Percentiles rank a stretch among this genome's conserved stretches.
Conservation (phyloP, 2,329 filamentous ascomycete species). For the Arachnomyces sp. region DNA sequence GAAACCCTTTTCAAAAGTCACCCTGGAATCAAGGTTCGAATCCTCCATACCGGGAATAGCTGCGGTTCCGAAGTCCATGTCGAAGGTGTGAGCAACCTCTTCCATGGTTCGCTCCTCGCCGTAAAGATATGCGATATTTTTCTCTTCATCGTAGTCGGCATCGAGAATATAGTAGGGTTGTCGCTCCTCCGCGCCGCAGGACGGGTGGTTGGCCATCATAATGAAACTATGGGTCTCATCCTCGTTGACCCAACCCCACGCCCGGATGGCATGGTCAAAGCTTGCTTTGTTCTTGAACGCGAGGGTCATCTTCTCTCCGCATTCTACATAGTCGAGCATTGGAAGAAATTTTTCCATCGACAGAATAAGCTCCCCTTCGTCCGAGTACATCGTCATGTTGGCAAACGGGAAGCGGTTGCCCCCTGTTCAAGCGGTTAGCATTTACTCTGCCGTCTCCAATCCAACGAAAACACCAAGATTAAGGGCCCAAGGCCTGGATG, state of each 20-base stretch:
- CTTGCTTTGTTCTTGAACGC: conserved; percentile 2
- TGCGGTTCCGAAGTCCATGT: conserved; percentile 3
- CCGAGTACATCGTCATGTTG: conserved; percentile 7
- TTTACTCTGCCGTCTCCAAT: no score
- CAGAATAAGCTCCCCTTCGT: conserved; percentile 3
- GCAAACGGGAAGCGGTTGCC: conserved; percentile 2
- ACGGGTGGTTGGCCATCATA: conserved; percentile 5
- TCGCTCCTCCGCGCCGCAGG: conserved; percentile 2
- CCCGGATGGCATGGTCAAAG: conserved; percentile 5
- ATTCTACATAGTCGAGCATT: conserved; percentile 2
- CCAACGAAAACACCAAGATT: no score
- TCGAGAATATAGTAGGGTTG: conserved; percentile 4
- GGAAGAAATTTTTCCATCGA: conserved; percentile 3
- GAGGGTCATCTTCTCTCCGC: conserved; percentile 3
- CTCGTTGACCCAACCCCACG: conserved; percentile 6
- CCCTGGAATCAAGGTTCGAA: background rate
- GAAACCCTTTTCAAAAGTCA: background rate
- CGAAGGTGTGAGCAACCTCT: conserved; percentile 5
- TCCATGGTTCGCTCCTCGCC: conserved; percentile 4
- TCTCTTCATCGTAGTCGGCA: conserved; percentile 6
- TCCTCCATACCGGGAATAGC: background rate
- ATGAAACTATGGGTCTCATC: conserved; percentile 6
- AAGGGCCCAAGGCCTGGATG: no score
- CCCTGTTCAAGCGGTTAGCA: no score
- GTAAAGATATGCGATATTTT: conserved; percentile 4